Base-by-base conservation (phyloP, 352 stramenopile species). In the Globisporangium uncinulatum region DNA sequence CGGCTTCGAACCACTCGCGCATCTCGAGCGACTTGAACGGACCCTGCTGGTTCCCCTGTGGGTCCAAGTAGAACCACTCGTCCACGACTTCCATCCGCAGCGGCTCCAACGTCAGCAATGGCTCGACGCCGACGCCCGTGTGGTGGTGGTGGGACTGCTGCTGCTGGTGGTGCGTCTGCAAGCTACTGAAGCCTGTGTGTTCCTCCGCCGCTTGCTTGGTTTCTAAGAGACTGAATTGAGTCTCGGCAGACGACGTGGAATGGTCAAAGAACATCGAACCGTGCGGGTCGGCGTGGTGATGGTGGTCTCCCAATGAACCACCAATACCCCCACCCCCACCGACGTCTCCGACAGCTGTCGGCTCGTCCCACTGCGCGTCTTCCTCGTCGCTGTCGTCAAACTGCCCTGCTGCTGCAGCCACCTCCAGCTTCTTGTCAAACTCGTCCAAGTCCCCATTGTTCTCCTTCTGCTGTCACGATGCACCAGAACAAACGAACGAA, bases 11-110 rank as follows among this genome's bases (percentile, higher is more conserved):
- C 85, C 85, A 95, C 56, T 95, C 85, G 6, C 85, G 85, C 85
- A 95, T 95, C 41, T 95, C 85, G 0, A 69, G 69, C 24, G 77
- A 91, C 64, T 92, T 93, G 68, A 95, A 95, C 17, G 83, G 85
- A 19, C 85, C 83, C 61, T 93, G 83, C 53, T 92, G 82, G 21
- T 87, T 67, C 15, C 83, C 85, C 47, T 93, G 85, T 0, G 83
- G 85, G 44, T 94, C 85, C 64, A 95, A 59, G 54, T 95, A 95
- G 65, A 89, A 93, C 85, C 85, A 95, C 62, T 90, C 82, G 45
- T 93, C 85, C 17, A 69, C 58, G 15, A 84, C 70, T 63, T 86
- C 76, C 24, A 80, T 50, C 37, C 54, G 63, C 51, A 72, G 31
- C 19, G 55, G 75, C 13, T 61, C 65, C 57, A 73, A 60, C 32